Base-by-base conservation (phyloP, 371 early-diverging fungal species). In the Dinochytrium kinnereticum region DNA sequence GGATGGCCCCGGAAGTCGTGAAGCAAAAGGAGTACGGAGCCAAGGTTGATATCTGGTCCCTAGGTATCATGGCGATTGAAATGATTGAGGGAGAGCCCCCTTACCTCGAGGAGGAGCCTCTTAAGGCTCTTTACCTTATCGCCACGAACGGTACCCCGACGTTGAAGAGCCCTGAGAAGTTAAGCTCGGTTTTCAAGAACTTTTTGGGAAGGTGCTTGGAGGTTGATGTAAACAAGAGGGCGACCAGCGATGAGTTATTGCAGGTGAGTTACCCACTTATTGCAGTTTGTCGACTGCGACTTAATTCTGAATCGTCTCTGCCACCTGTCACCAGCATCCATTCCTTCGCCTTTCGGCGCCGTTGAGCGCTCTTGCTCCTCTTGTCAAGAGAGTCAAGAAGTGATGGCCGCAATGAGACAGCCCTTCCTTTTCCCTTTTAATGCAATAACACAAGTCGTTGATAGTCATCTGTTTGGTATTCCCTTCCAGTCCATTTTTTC, bases 11-110 rank as follows among this genome's bases (percentile, higher is more conserved):
- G 39, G 84, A 82, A 55, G 79, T 82, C 17, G 96, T 99, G 15
- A 93, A 89, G 37, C 87, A 92, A 59, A 94, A 94, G 77, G 95
- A 94, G 80, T 98, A 98, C 78, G 96, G 96, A 89, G 80, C 93
- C 34, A 83, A 80, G 55, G 95, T 96, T 34, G 99, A 99, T 80
- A 90, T 98, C 36, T 99, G 99, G 99, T 93, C 94, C 7, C 82
- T 98, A 15, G 99, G 98, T 5, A 98, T 99, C 76, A 93, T 98
- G 93, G 94, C 96, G 0, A 98, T 98, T 78, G 98, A 99, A 84
- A 95, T 98, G 95, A 91, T 97, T 76, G 96, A 98, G 80, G 94
- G 94, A 67, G 96, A 96, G 83, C 98, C 98, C 33, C 99, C 99
- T 31, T 98, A 98, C 78, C 82, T 97, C 78, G 93, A 96, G 69